These are phyloP conservation scores for Leptomonas seymouri DNA, from an alignment of 208 protist species.

Conservation along the genomic window DNA sequence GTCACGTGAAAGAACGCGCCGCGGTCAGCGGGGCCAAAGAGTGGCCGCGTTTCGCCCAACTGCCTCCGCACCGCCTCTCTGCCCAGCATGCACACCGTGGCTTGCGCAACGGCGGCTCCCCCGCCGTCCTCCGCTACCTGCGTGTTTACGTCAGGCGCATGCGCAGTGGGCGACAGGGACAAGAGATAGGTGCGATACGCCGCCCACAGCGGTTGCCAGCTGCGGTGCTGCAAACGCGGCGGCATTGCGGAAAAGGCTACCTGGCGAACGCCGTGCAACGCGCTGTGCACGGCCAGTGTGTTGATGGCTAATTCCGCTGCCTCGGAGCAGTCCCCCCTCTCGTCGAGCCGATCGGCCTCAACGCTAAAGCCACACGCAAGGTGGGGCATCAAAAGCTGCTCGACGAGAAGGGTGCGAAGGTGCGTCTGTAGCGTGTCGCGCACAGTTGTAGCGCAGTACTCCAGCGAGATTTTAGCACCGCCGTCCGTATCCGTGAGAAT, in stretches of 20 bases:
- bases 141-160: background rate
- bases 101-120: background rate
- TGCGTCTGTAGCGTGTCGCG: slow-evolving; percentile 15
- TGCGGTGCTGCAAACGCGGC: slow-evolving; percentile 20
- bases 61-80: background rate
- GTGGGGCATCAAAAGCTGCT: slow-evolving; percentile 12
- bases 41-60: slow-evolving; percentile 6
- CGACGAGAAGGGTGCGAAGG: slow-evolving; percentile 8
- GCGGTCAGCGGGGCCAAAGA: slow-evolving; percentile 3
- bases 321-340: background rate
- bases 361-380: background rate
- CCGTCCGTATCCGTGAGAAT: slow-evolving; percentile 20
- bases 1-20: slow-evolving; percentile 7
- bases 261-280: slow-evolving; percentile 10
- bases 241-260: slow-evolving; percentile 20
- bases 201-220: slow-evolving; percentile 21
- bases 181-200: slow-evolving; percentile 7
- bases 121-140: background rate
- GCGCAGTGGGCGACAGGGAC: background rate
- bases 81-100: background rate
- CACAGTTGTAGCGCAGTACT: slow-evolving; percentile 17
- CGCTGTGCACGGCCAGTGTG: slow-evolving; percentile 9
- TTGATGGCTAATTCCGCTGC: background rate
- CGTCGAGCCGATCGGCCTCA: background rate
- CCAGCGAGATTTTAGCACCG: slow-evolving; percentile 15